Evolutionary conservation across 1,139 yeast species (phyloP).

Genomic region (Geotrichum cucujoidarum): DNA sequence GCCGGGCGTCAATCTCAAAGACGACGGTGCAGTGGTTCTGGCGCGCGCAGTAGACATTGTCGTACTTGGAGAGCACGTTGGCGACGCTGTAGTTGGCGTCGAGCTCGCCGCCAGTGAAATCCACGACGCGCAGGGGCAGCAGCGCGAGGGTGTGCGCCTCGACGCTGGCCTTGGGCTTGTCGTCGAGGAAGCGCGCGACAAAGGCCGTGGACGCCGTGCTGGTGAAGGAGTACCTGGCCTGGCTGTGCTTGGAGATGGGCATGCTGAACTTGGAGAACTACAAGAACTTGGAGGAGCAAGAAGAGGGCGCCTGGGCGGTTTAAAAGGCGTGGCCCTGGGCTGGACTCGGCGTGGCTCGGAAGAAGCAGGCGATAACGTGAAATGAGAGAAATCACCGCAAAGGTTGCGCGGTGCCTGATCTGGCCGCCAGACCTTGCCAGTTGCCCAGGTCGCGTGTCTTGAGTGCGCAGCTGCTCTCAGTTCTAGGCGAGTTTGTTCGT

Average conservation of each 20-base stretch:
- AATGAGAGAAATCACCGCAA: too few relatives aligned
- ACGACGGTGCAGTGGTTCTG: slow-evolving; percentile 19
- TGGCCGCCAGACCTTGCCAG: too few relatives aligned
- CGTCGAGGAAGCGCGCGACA: slow-evolving; percentile 4
- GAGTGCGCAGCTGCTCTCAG: too few relatives aligned
- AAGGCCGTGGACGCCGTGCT: slow-evolving; percentile 1
- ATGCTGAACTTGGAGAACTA: too few relatives aligned
- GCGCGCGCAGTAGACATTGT: slow-evolving; percentile 22
- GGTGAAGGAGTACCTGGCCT: slow-evolving; percentile 2
- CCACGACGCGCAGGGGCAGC: slow-evolving; percentile 12
- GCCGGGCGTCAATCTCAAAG: slow-evolving; percentile 10
- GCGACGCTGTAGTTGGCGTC: slow-evolving; percentile 13
- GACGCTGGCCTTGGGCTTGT: background rate
- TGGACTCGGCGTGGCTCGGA: too few relatives aligned
- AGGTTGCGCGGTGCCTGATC: too few relatives aligned
- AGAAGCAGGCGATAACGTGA: too few relatives aligned
- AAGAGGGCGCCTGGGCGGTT: too few relatives aligned
- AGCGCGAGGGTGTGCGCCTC: slow-evolving; percentile 1
- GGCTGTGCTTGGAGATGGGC: background rate
- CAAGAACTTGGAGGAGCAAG: too few relatives aligned
- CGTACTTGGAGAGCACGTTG: slow-evolving; percentile 17
- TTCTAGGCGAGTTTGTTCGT: too few relatives aligned
- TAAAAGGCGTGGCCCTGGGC: too few relatives aligned
- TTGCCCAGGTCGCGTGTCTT: too few relatives aligned
- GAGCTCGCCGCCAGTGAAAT: slow-evolving; percentile 21